phyloP scores from a whole-genome alignment of 192 early-diverging fungal species.

The Coemansia asiatica region DNA sequence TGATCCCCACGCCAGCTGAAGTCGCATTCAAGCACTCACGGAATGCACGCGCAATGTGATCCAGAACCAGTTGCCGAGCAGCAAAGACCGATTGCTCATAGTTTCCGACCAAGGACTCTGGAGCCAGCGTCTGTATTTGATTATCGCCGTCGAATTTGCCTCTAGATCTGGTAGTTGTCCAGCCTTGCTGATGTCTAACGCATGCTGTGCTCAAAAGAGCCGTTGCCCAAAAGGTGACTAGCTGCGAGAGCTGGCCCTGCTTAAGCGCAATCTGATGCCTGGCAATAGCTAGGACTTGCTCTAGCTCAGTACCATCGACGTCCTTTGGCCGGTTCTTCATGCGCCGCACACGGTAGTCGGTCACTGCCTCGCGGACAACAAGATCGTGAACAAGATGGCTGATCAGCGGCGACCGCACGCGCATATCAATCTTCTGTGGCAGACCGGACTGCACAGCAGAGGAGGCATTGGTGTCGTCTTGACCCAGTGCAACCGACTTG shows the following conservation, averaged over 20 bases:
- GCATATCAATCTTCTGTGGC: conserved; percentile 19
- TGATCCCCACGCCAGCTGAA: conserved; percentile 16
- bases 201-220: conserved; percentile 61
- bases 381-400: conserved; percentile 52
- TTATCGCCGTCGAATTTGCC: not conserved
- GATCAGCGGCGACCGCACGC: conserved; percentile 47
- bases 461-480: conserved; percentile 7
- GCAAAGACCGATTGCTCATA: conserved; percentile 34
- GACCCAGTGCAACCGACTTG: conserved; percentile 15
- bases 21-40: conserved; percentile 50
- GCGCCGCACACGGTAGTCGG: conserved; percentile 30
- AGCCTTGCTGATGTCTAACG: conserved; percentile 43
- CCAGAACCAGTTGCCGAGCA: conserved; percentile 42
- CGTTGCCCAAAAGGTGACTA: conserved; percentile 67
- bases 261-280: conserved; percentile 51
- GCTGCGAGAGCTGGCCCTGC: conserved; percentile 55
- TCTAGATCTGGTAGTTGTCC: conserved; percentile 32
- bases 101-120: conserved; percentile 39
- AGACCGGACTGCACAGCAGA: not conserved
- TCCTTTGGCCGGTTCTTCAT: conserved; percentile 17
- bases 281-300: conserved; percentile 39
- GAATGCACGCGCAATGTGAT: conserved; percentile 53
- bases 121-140: conserved; percentile 18
- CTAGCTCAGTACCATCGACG: conserved; percentile 30
- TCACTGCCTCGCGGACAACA: conserved; percentile 50